These are phyloP conservation scores for Ampelocalamus luodianensis DNA, from an alignment of 176 grass and related monocot genomes.

Conservation along the genomic window DNA sequence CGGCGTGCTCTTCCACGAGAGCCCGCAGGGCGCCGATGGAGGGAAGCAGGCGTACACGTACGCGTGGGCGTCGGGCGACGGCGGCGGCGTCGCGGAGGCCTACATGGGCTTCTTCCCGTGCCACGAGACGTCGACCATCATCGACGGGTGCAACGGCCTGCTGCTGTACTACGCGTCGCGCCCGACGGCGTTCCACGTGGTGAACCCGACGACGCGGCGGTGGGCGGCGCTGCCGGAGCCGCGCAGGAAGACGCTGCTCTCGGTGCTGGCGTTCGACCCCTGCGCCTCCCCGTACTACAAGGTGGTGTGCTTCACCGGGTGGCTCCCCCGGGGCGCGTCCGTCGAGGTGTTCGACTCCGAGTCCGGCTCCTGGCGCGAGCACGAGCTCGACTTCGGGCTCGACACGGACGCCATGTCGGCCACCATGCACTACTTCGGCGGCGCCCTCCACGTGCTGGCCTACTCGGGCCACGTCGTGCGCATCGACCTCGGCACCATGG, in stretches of 20 bases:
- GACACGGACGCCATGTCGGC: slow-evolving; percentile 77
- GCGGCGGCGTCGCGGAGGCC: slow-evolving; percentile 40
- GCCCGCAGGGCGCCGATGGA: background rate
- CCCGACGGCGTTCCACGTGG: slow-evolving; percentile 67
- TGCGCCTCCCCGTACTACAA: slow-evolving; percentile 52
- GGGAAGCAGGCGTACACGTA: slow-evolving; percentile 57
- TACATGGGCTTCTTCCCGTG: slow-evolving; percentile 76
- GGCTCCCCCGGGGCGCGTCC: slow-evolving; percentile 56
- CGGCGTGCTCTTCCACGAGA: slow-evolving; percentile 65
- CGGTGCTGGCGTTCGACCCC: slow-evolving; percentile 79
- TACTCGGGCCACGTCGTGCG: slow-evolving; percentile 69
- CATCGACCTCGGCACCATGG: slow-evolving; percentile 56
- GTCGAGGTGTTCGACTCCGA: slow-evolving; percentile 76
- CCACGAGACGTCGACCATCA: slow-evolving; percentile 64
- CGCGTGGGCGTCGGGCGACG: slow-evolving; percentile 42
- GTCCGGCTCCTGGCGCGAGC: slow-evolving; percentile 51
- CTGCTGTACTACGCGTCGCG: slow-evolving; percentile 62
- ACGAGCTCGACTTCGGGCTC: slow-evolving; percentile 62
- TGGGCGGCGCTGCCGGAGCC: slow-evolving; percentile 62
- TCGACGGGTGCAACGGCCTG: slow-evolving; percentile 87
- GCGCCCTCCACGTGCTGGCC: slow-evolving; percentile 69
- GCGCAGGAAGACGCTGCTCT: slow-evolving; percentile 55
- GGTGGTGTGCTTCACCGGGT: slow-evolving; percentile 74
- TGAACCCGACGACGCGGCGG: slow-evolving; percentile 65
- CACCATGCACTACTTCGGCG: slow-evolving; percentile 72